Conservation (phyloP, 1,284 basidiomycete genomes). For the Apiotrichum mycotoxinovorans region DNA sequence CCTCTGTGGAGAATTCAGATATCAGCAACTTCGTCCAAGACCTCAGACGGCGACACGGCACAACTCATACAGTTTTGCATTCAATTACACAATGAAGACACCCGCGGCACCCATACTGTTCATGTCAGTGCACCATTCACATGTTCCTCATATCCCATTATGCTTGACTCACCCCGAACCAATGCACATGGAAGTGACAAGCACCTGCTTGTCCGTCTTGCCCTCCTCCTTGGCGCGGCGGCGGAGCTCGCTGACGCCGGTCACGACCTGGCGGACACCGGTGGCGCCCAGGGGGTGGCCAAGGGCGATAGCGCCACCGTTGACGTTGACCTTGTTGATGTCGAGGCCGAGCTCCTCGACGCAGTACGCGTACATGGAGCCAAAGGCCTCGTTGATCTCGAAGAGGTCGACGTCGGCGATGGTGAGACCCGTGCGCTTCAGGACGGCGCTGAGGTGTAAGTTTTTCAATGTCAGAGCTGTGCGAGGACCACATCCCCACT, state of each 20-base stretch:
- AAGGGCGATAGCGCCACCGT: constrained; percentile 59
- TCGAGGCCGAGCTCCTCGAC: constrained; percentile 66
- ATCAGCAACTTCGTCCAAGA: too few relatives aligned
- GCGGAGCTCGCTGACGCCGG: constrained; percentile 28
- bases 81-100: constrained; percentile 24
- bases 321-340: constrained; percentile 75
- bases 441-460: constrained; percentile 27
- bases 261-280: constrained; percentile 33
- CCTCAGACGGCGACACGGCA: too few relatives aligned
- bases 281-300: constrained; percentile 24
- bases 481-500: not conserved
- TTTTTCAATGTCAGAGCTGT: too few relatives aligned
- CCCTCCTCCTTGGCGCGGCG: constrained; percentile 20
- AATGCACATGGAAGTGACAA: constrained; percentile 31
- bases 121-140: not conserved
- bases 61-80: not conserved
- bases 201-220: constrained; percentile 16
- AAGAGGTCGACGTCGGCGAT: constrained; percentile 77
- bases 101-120: constrained; percentile 26
- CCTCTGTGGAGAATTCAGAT: too few relatives aligned
- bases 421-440: constrained; percentile 65
- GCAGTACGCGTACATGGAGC: constrained; percentile 77
- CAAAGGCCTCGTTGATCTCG: constrained; percentile 82
- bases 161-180: constrained; percentile 22
- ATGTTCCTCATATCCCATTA: not conserved